Conservation (phyloP, 2,329 filamentous ascomycete genomes). For the Davidsoniella virescens region DNA sequence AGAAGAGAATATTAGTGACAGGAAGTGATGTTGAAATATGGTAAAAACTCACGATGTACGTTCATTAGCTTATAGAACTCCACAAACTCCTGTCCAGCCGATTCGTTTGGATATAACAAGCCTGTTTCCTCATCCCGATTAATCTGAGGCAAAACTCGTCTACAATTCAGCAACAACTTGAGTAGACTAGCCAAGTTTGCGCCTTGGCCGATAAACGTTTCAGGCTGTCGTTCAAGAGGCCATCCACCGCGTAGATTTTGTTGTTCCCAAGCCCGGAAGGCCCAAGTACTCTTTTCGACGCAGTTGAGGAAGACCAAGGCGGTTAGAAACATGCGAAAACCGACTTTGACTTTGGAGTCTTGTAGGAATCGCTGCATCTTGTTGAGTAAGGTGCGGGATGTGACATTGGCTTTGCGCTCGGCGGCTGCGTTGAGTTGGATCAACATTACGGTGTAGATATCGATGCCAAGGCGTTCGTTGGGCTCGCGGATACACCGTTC, state of each 20-base stretch:
- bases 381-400: constrained; percentile 40
- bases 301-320: constrained; percentile 48
- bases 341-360: constrained; percentile 42
- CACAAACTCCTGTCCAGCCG: constrained; percentile 28
- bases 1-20: not conserved
- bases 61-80: constrained; percentile 40
- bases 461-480: constrained; percentile 31
- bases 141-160: constrained; percentile 41
- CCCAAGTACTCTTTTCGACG: constrained; percentile 52
- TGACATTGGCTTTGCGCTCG: constrained; percentile 44
- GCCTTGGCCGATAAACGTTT: constrained; percentile 41
- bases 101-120: constrained; percentile 26
- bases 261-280: constrained; percentile 52
- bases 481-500: constrained; percentile 33
- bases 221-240: constrained; percentile 42
- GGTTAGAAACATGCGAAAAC: constrained; percentile 45
- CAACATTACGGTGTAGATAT: constrained; percentile 44
- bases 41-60: constrained; percentile 35
- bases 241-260: constrained; percentile 41
- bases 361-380: constrained; percentile 45
- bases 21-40: not conserved
- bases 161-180: constrained; percentile 44
- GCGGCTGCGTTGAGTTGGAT: constrained; percentile 49
- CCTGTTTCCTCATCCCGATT: constrained; percentile 30
- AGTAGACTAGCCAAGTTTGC: constrained; percentile 41